Percentiles rank a stretch among this genome's conserved stretches.
Evolutionary conservation across 495 filamentous ascomycete species (phyloP).

Genomic region (Bombardia bombarda): DNA sequence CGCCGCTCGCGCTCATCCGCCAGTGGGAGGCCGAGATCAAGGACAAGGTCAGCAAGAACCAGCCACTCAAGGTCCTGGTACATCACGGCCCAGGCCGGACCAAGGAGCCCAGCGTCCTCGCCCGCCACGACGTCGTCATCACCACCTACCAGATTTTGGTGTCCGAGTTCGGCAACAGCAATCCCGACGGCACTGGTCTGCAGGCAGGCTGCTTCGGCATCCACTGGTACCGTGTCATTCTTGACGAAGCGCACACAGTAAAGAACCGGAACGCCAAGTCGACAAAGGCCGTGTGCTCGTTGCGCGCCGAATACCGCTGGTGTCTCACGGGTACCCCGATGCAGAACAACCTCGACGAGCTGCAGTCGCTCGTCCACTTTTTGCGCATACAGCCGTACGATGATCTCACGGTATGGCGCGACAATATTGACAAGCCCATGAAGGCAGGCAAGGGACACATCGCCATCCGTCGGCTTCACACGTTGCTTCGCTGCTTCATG

Average conservation of each 20-base stretch:
- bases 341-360: constrained; percentile 97
- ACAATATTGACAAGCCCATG: constrained; percentile 78
- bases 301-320: constrained; percentile 83
- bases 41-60: constrained; percentile 59
- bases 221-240: constrained; percentile 89
- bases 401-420: constrained; percentile 74
- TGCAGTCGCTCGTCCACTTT: constrained; percentile 89
- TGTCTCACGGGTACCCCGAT: constrained; percentile 92
- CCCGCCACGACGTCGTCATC: constrained; percentile 89
- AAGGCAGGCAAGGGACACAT: constrained; percentile 77
- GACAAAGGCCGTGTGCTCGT: constrained; percentile 75
- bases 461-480: constrained; percentile 80
- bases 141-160: constrained; percentile 94
- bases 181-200: constrained; percentile 34
- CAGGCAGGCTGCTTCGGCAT: constrained; percentile 83
- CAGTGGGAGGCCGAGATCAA: constrained; percentile 95
- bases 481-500: constrained; percentile 87
- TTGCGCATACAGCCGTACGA: constrained; percentile 86
- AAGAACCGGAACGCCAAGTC: constrained; percentile 96
- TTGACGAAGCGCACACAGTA: constrained; percentile 96
- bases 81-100: constrained; percentile 85
- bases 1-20: constrained; percentile 90
- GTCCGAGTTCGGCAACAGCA: constrained; percentile 70
- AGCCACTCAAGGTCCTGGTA: constrained; percentile 68
- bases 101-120: constrained; percentile 64